These are phyloP conservation scores for Peltaster fructicola DNA, from an alignment of 2,329 filamentous ascomycete species.

Conservation along the genomic window DNA sequence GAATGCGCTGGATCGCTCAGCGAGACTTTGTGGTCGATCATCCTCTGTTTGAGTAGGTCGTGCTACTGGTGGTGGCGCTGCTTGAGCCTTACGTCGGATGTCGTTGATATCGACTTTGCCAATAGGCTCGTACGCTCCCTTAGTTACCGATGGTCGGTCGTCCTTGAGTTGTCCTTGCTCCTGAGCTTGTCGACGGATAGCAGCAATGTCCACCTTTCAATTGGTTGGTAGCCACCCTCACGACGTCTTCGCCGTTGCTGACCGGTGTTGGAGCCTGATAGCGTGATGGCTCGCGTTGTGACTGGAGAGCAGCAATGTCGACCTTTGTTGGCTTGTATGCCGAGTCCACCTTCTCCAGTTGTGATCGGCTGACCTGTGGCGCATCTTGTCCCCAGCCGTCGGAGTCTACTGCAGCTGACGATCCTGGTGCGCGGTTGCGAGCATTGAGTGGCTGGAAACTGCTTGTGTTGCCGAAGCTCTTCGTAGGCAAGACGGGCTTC, in stretches of 20 bases:
- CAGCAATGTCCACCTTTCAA: conserved; percentile 95
- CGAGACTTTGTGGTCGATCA: conserved; percentile 42
- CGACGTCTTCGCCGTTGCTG: conserved; percentile 40
- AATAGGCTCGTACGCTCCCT: conserved; percentile 84
- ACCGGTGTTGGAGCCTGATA: conserved; percentile 35
- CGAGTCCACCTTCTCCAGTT: conserved; percentile 79
- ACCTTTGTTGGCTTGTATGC: conserved; percentile 94
- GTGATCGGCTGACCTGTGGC: conserved; percentile 68
- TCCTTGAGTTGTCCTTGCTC: conserved; percentile 40
- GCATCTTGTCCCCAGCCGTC: conserved; percentile 95
- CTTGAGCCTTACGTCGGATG: conserved; percentile 70
- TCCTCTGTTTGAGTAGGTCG: conserved; percentile 30
- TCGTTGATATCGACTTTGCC: conserved; percentile 96
- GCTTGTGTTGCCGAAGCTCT: conserved; percentile 32
- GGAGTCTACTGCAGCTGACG: conserved; percentile 45
- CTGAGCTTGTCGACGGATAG: conserved; percentile 59
- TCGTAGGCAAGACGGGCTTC: conserved; percentile 81
- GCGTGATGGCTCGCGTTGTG: conserved; percentile 50
- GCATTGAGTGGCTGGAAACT: conserved; percentile 53
- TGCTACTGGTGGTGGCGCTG: conserved; percentile 23
- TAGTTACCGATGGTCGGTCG: conserved; percentile 68
- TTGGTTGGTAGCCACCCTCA: conserved; percentile 80
- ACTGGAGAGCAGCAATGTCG: conserved; percentile 71
- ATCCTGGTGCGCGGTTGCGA: conserved; percentile 32
- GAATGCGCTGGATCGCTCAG: conserved; percentile 65